A percentile compares a stretch with the other conserved stretches of the same genome.
Conservation (phyloP, 257 asterid genomes). For the Ilex asprella region DNA sequence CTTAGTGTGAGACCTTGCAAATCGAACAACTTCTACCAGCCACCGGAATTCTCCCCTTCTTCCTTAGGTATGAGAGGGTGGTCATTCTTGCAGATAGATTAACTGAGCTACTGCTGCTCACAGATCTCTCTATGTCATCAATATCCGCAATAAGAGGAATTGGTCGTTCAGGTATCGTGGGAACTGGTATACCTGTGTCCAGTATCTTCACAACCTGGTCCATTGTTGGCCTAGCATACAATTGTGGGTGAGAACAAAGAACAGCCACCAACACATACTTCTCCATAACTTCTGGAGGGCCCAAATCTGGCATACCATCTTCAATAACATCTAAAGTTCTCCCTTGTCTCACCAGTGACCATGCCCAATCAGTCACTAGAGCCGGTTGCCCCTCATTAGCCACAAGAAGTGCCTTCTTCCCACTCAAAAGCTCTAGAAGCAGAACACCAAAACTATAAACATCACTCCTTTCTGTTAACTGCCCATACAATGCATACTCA, state of each 20-base stretch:
- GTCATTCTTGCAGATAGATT: neutral
- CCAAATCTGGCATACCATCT: neutral
- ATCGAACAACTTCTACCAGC: neutral
- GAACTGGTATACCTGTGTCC: neutral
- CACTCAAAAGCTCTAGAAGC: neutral
- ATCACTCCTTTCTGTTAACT: neutral
- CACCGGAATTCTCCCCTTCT: neutral
- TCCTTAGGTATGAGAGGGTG: neutral
- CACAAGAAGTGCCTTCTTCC: neutral
- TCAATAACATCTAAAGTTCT: neutral
- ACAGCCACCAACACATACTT: neutral
- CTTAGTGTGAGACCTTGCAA: neutral
- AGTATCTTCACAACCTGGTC: neutral
- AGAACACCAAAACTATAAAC: neutral
- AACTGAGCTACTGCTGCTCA: neutral
- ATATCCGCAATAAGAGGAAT: neutral
- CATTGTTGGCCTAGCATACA: conserved; percentile 1
- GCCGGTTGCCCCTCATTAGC: neutral
- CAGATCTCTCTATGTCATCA: neutral
- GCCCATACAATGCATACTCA: neutral
- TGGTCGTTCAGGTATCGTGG: neutral
- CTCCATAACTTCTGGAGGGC: neutral
- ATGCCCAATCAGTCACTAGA: neutral
- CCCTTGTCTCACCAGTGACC: neutral
- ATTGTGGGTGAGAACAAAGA: neutral